phyloP scores from a whole-genome alignment of 495 filamentous ascomycete genomes.

The Parathielavia hyrcaniae region DNA sequence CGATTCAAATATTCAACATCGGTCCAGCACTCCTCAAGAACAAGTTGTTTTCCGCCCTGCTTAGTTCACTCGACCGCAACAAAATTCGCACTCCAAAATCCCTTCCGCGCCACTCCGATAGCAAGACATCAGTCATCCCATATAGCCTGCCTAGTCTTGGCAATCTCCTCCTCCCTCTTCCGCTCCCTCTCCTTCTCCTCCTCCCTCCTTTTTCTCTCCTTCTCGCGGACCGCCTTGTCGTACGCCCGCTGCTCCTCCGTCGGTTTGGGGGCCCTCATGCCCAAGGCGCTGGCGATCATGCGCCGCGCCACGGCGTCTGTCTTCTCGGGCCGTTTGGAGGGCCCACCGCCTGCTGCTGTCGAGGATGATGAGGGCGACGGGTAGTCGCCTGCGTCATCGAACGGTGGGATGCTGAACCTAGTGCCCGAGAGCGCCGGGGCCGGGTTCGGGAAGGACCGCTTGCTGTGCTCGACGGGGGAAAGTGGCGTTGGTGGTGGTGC shows the following conservation, averaged over 20 bases:
- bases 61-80: background rate
- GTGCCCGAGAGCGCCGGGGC: constrained; percentile 19
- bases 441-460: constrained; percentile 31
- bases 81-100: background rate
- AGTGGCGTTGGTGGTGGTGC: constrained; percentile 59
- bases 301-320: constrained; percentile 84
- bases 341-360: background rate
- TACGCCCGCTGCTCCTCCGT: constrained; percentile 88
- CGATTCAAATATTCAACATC: no score
- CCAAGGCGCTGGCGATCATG: constrained; percentile 84
- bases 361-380: background rate
- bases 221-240: constrained; percentile 74
- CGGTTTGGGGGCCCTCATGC: constrained; percentile 68
- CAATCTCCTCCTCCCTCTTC: constrained; percentile 59
- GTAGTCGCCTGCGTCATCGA: constrained; percentile 10
- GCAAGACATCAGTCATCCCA: constrained; percentile 64
- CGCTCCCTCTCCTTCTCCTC: constrained; percentile 61
- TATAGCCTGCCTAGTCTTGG: constrained; percentile 64
- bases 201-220: constrained; percentile 73
- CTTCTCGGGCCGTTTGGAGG: constrained; percentile 66
- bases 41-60: no score
- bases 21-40: no score
- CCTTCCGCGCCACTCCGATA: background rate
- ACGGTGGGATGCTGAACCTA: constrained; percentile 15
- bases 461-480: constrained; percentile 42